Evolutionary conservation across 2,329 filamentous ascomycete genomes (phyloP), one percentile per base, ranked within the genome.

Genomic region (Sordariomycetes sp.): DNA sequence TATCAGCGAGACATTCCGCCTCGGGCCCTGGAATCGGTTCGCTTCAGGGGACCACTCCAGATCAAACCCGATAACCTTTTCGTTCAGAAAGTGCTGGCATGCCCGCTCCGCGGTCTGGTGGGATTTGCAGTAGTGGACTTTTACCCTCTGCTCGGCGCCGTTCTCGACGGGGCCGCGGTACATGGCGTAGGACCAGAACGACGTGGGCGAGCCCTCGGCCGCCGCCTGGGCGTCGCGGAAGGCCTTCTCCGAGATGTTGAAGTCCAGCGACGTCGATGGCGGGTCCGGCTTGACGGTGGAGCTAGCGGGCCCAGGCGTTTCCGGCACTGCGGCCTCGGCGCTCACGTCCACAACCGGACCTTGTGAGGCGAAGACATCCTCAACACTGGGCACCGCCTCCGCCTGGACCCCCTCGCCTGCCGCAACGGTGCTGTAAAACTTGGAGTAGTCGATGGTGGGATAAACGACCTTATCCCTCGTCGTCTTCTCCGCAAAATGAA

Each of bases 61-160:
- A 65, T 96, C 91, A 60, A 96, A 90, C 0, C 91, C 91, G n/a
- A 96, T 67, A 2, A 95, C 70, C 45, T 81, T 75, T 64, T 94
- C 82, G 28, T 78, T 62, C 45, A 84, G 65, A 62, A 96, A 96
- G 58, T 86, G 76, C 59, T 81, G 69, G 59, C 82, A 75, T 8
- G 87, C 78, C 6, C 74, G 70, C 67, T 96, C 89, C 20, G 87
- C 86, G 2, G 80, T 81, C 39, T 81, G 73, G 52, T 77, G 79
- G 58, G 75, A 86, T 54, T 74, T 82, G 73, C 90, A 95, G 68
- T 96, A 96, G 65, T 92, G 83, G 1, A 95, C 81, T 58, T 77
- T 79, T 52, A 89, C 81, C 55, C 76, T 78, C 48, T 80, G 67
- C 17, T 74, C 69, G 2, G 72, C 64, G 50, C 75, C 74, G 13